Conservation (phyloP, 2,329 filamentous ascomycete species). For the Colletotrichum simmondsii region DNA sequence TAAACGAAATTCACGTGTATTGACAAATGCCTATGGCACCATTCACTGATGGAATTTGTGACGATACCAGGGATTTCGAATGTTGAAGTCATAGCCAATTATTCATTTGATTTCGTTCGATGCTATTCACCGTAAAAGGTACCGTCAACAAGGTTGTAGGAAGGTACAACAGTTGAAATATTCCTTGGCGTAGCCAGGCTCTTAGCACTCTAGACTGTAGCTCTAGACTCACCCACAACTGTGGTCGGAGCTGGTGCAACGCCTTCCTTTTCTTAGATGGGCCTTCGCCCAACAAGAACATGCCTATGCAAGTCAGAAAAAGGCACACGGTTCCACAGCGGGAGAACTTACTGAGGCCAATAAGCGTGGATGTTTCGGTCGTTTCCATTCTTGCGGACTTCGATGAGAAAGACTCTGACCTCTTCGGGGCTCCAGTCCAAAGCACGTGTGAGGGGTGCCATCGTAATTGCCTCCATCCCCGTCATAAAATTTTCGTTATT, state of each 20-base stretch:
- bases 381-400: constrained; percentile 42
- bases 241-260: background rate
- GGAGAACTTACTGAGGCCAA: constrained; percentile 41
- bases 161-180: too few relatives aligned
- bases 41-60: too few relatives aligned
- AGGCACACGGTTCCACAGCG: background rate
- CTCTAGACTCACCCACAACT: too few relatives aligned
- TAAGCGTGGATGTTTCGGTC: constrained; percentile 44
- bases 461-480: constrained; percentile 43
- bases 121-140: too few relatives aligned
- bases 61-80: too few relatives aligned
- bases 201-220: too few relatives aligned
- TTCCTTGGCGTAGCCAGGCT: too few relatives aligned
- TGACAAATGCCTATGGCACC: too few relatives aligned
- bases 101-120: too few relatives aligned
- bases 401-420: constrained; percentile 42
- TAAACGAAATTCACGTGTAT: too few relatives aligned
- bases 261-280: background rate
- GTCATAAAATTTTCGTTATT: constrained; percentile 44
- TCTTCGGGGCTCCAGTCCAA: constrained; percentile 43
- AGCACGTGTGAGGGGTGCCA: constrained; percentile 41
- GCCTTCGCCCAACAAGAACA: background rate
- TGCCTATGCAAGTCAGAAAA: background rate
- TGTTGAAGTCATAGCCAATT: too few relatives aligned
- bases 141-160: too few relatives aligned